Evolutionary conservation across 352 stramenopile species (phyloP), one percentile per base, ranked within the genome.

Genomic region (Phytophthora ramorum): DNA sequence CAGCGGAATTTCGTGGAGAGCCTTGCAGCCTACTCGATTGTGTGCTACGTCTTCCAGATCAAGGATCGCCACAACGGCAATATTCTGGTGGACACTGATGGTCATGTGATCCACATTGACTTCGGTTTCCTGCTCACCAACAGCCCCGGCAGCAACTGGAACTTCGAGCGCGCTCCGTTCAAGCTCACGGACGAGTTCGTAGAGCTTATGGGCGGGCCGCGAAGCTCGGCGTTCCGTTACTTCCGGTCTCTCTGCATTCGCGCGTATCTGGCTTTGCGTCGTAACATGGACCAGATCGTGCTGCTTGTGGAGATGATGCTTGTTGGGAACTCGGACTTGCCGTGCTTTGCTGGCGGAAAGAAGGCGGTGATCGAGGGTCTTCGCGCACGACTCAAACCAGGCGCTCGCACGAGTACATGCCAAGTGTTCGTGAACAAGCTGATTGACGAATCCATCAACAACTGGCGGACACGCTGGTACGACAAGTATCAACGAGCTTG

Each of bases 1-100:
- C 85, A 96, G 44, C 84, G 90, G 8, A 97, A 95, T 57, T 97
- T 97, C 63, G 85, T 96, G 19, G 81, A 96, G 63, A 96, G 84
- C 59, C 78, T 99, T 26, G 97, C 97, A 0, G 98, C 94, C 37
- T 99, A 99, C 76, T 99, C 95, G 20, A 92, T 99, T 28, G 89
- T 99, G 14, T 98, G 90, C 62, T 99, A 99, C 73, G 83, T 99
- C 13, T 89, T 99, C 56, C 93, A 97, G 63, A 92, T 99, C 63
- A 99, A 99, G 72, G 98, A 99, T 74, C 88, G 97, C 2, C 98
- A 99, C 84, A 99, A 99, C 70, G 98, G 97, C 46, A 99, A 99
- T 75, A 99, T 99, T 35, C 92, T 99, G 64, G 85, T 99, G 38
- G 97, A 99, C 78, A 97, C 87, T 13, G 78, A 96, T 26, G 97